These are phyloP conservation scores for Myriosclerotinia duriaeana DNA, from an alignment of 2,329 filamentous ascomycete genomes.

Conservation along the genomic window DNA sequence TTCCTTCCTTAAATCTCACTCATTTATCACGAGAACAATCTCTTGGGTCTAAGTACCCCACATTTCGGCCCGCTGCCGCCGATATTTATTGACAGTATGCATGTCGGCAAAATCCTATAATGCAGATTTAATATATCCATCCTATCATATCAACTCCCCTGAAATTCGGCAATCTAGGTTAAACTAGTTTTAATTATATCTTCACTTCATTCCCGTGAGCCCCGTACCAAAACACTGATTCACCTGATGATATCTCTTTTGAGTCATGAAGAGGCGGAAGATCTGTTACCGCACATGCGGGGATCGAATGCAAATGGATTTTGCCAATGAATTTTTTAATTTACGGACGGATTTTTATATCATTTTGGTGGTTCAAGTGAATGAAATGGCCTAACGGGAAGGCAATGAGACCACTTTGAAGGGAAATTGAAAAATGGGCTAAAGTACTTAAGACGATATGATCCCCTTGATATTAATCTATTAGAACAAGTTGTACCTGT, in stretches of 20 bases:
- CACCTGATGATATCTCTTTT: constrained; percentile 2
- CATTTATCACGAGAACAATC: constrained; percentile 14
- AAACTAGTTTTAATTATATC: background rate
- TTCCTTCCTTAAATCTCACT: constrained; percentile 10
- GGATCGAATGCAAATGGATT: background rate
- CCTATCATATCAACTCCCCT: constrained; percentile 16
- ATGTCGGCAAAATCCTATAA: background rate
- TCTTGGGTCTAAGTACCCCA: constrained; percentile 5
- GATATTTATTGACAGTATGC: constrained; percentile 18
- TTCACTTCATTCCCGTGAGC: constrained; percentile 1
- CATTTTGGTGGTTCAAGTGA: background rate
- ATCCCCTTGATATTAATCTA: background rate
- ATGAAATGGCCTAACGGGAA: background rate
- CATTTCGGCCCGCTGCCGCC: constrained; percentile 19
- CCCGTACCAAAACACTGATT: background rate
- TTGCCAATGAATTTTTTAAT: constrained; percentile 4
- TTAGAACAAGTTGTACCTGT: background rate
- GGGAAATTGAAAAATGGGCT: background rate
- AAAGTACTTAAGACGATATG: constrained; percentile 15
- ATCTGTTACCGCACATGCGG: constrained; percentile 11
- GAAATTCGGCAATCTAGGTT: constrained; percentile 17
- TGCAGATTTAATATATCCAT: constrained; percentile 13
- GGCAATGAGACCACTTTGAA: background rate
- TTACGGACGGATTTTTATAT: background rate
- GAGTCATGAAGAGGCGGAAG: constrained; percentile 7